phyloP scores from a whole-genome alignment of 192 early-diverging fungal genomes.

The Entomortierella chlamydospora region DNA sequence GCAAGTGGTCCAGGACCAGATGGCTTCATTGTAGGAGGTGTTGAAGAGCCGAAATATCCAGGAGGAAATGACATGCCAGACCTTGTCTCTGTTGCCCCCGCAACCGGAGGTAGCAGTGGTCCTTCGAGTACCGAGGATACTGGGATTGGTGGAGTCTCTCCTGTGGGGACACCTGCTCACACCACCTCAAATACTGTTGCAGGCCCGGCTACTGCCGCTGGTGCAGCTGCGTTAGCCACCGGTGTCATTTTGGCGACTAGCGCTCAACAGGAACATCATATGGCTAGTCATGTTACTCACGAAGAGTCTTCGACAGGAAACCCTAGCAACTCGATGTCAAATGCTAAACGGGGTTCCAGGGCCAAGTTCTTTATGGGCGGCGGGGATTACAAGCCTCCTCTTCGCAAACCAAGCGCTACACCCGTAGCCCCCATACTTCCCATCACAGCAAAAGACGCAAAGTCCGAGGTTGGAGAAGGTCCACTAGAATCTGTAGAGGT shows the following conservation, averaged over 20 bases:
- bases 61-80: slow-evolving; percentile 2
- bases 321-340: not conserved
- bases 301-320: slow-evolving; percentile 8
- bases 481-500: not conserved
- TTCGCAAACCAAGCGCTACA: slow-evolving; percentile 17
- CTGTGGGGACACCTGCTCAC: not conserved
- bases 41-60: slow-evolving; percentile 14
- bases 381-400: slow-evolving; percentile 22
- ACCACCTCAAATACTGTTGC: not conserved
- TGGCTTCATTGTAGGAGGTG: slow-evolving; percentile 3
- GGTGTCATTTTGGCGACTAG: slow-evolving; percentile 9
- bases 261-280: not conserved
- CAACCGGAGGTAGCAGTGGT: slow-evolving; percentile 1
- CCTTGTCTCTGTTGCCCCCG: slow-evolving; percentile 1
- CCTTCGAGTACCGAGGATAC: not conserved
- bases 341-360: slow-evolving; percentile 28
- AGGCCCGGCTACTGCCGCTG: slow-evolving; percentile 7
- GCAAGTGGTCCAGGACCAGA: slow-evolving; percentile 11
- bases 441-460: not conserved
- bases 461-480: slow-evolving; percentile 5
- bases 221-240: slow-evolving; percentile 7
- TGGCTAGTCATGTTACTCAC: not conserved
- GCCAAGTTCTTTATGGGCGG: slow-evolving; percentile 46
- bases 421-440: not conserved
- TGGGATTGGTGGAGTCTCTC: not conserved